Evolutionary conservation across 805 yeast genomes (phyloP), one percentile per base, ranked within the genome.

Genomic region (Saccharomyces mikatae): DNA sequence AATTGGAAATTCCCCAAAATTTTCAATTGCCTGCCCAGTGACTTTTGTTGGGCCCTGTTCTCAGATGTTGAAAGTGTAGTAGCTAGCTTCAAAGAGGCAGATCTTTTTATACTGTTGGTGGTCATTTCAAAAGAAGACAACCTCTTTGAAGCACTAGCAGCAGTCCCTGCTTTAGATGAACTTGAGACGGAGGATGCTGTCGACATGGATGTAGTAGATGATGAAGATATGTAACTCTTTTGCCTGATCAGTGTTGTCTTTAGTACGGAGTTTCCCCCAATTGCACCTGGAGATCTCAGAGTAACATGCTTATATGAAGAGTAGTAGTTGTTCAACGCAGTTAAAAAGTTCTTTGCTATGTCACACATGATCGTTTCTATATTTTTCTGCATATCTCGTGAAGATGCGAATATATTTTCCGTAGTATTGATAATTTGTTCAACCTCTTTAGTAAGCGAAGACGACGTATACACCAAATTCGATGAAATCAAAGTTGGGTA

Each of bases 231-330:
- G 6, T 48, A 32, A 22, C 24, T 31, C 9, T 50, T 29, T n/a
- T 32, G 65, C 46, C 54, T 66, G 50, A 75, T 71, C 14, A 79
- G 29, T 0, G 61, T 48, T 2, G 72, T 60, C 55, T 72, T 73
- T 24, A 66, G 50, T 9, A 79, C 75, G 47, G 79, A 76, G 52
- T 77, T 75, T 32, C 80, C 80, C 2, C 80, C 79, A 41, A 82
- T 75, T 2, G 83, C 78, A 0, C 87, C 87, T 0, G 97, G 97
- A 0, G 96, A 87, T 60, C 95, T 76, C 56, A 89, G 76, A 0
- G 96, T 86, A 41, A 89, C 87, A 65, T 87, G 89, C 56, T 83
- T 80, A 60, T 84, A 86, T 0, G 95, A 82, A 3, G 84, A 78
- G 9, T 89, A 89, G 62, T 84, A 86, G 6, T 74, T 78, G 17